Evolutionary conservation across 148 eudicot genomes (phyloP), one percentile per base, ranked within the genome.

Genomic region (Diospyros kaki): DNA sequence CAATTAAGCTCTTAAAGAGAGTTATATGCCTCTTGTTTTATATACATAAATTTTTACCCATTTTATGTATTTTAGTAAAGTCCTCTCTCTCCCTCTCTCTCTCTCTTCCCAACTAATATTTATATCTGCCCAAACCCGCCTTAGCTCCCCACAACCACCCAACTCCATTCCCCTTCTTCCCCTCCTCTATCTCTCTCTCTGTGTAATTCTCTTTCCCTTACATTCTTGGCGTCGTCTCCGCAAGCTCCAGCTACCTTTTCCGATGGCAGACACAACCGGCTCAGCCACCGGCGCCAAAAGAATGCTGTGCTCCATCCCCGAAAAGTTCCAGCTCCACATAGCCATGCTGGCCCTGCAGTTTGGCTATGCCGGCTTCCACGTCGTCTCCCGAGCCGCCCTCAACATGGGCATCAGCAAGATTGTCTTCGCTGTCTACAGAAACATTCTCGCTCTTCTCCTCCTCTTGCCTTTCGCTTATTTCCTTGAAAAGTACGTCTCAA

Each of bases 371-470:
- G 98, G 98, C 71, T 95, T 95, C 77, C 97, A 92, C 79, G 97
- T 95, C 5, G 97, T 95, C 66, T 95, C 98, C 38, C 89, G 98
- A 77, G 90, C 90, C 78, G 98, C 98, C 81, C 98, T 95, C 44
- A 92, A 95, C 86, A 89, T 95, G 93, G 98, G 98, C 73, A 87
- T 95, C 11, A 92, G 97, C 91, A 92, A 95, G 88, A 86, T 95
- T 70, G 98, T 95, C 17, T 95, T 83, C 73, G 91, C 96, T 3
- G 97, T 95, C 46, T 95, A 95, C 78, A 83, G 98, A 76, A 95
- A 95, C 83, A 79, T 92, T 66, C 87, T 95, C 14, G 98, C 98
- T 9, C 82, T 95, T 64, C 69, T 92, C 61, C 89, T 95, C 76
- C 89, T 95, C 73, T 72, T 87, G 39, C 98, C 98, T 46, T 90